Evolutionary conservation across 441 rosid genomes (phyloP).

Genomic region (Populus hybrid): DNA sequence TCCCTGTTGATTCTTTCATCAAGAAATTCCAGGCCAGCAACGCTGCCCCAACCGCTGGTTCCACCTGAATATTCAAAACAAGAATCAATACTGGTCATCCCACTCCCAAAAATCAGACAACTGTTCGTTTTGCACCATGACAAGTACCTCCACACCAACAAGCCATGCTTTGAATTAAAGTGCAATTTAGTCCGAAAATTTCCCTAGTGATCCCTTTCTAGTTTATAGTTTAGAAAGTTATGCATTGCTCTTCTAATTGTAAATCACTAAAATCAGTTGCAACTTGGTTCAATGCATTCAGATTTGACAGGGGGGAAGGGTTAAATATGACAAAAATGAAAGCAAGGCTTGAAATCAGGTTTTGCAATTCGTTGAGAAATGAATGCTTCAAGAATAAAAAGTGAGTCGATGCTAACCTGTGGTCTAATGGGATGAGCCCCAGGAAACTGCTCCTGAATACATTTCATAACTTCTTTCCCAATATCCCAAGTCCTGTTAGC

Average conservation of each 20-base stretch:
- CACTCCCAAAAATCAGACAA: neutral
- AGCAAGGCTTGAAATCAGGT: neutral
- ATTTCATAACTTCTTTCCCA: slow-evolving; percentile 53
- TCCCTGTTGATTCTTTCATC: slow-evolving; percentile 5
- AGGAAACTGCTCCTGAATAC: slow-evolving; percentile 40
- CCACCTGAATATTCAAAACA: slow-evolving; percentile 39
- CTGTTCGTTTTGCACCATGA: neutral
- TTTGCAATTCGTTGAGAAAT: neutral
- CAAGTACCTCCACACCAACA: neutral
- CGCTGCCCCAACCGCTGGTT: slow-evolving; percentile 70
- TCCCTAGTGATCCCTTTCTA: neutral
- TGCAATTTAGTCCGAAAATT: neutral
- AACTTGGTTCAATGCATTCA: neutral
- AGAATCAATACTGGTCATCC: neutral
- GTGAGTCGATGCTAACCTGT: slow-evolving; percentile 35
- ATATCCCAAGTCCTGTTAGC: slow-evolving; percentile 60
- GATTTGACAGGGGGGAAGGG: neutral
- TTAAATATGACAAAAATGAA: neutral
- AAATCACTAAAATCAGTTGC: neutral
- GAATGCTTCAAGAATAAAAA: neutral
- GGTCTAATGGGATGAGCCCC: slow-evolving; percentile 53
- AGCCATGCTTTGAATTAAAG: neutral
- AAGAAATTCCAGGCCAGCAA: slow-evolving; percentile 47
- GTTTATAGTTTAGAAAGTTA: neutral
- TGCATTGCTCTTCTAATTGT: neutral